Evolutionary conservation across 208 protist species (phyloP).

Genomic region (Trypanosomatidae sp.): DNA sequence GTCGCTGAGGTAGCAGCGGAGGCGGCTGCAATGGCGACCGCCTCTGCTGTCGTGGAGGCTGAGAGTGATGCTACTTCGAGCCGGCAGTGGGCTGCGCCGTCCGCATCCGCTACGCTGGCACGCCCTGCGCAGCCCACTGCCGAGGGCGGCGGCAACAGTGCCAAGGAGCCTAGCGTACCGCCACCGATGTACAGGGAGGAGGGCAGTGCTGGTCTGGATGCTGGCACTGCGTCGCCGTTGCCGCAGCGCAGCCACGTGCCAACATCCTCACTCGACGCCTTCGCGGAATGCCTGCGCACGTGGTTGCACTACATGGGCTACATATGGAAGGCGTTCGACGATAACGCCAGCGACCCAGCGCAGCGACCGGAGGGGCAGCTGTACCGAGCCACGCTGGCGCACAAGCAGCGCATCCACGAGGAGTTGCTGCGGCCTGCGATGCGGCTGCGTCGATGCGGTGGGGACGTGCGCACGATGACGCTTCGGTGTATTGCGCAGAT

Average conservation of each 20-base stretch:
- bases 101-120: background rate
- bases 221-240: background rate
- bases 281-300: constrained; percentile 67
- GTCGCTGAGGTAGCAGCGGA: constrained; percentile 14
- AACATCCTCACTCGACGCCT: constrained; percentile 21
- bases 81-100: constrained; percentile 3
- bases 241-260: background rate
- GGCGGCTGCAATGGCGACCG: background rate
- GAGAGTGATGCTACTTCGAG: background rate
- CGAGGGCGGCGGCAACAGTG: background rate
- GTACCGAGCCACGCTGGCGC: constrained; percentile 46
- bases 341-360: constrained; percentile 67
- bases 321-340: constrained; percentile 81
- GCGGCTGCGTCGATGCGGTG: constrained; percentile 17
- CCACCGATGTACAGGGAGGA: background rate
- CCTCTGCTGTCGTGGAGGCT: background rate
- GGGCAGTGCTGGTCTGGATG: no score
- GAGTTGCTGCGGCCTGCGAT: constrained; percentile 52
- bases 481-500: constrained; percentile 83
- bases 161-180: background rate
- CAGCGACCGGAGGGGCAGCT: constrained; percentile 23
- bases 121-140: no score
- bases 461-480: constrained; percentile 42
- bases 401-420: constrained; percentile 48
- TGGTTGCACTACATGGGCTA: constrained; percentile 88